Evolutionary conservation across 169 alveolate species (phyloP), one percentile per base, ranked within the genome.

Genomic region (Eimeria maxima): DNA sequence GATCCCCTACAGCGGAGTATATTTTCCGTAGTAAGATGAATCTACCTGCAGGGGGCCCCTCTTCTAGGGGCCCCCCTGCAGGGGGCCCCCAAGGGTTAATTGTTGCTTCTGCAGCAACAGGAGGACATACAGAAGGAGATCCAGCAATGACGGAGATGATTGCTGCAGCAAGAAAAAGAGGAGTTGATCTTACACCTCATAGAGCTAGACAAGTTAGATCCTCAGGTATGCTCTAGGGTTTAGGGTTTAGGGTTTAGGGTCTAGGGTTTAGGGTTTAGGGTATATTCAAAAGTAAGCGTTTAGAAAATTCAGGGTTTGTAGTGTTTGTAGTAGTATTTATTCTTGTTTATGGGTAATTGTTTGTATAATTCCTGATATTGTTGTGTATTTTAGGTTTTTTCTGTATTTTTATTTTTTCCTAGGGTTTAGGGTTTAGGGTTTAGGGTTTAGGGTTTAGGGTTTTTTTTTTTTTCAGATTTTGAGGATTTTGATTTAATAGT

Each of bases 61-160:
- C n/a, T n/a, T n/a, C n/a, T n/a, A n/a, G n/a, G n/a, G n/a, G n/a
- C n/a, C n/a, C n/a, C n/a, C n/a, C n/a, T n/a, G n/a, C n/a, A n/a
- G n/a, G 71, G 13, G 24, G 50, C 45, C 76, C 74, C 45, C 27
- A 53, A 29, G 44, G 13, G 10, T 55, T 55, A 24, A n/a, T 4
- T 5, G 53, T 63, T 20, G 80, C 76, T 29, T 86, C 93, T 13
- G 93, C 93, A 10, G 93, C 81, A 13, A 86, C 93, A 3, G 93
- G 93, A 13, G 93, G 93, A 5, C 93, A 86, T 33, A 60, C 80
- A 22, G 93, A 55, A 33, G 93, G 93, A 10, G 93, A 86, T 38
- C 93, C 93, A 2, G 93, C 93, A 18, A 86, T 86, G 93, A 5
- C 65, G 38, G 93, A 86, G 57, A 86, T 86, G 93, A 22, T 86